Conservation (phyloP, 345 rosid species). For the Kernera saxatilis region DNA sequence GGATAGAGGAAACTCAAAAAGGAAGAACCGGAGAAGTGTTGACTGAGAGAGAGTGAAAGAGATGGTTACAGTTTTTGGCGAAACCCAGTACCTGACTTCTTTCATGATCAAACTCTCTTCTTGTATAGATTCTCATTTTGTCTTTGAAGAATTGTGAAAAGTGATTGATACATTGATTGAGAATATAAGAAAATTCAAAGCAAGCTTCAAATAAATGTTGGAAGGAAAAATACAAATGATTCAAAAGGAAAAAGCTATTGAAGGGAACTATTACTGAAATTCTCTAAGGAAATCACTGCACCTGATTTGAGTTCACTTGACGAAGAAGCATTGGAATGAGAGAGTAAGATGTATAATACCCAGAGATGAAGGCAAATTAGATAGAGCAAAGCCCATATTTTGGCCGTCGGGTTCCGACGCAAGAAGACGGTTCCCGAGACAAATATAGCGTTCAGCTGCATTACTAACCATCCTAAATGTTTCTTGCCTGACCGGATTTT, state of each 20-base stretch:
- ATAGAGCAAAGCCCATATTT: constrained; percentile 62
- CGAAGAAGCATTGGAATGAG: constrained; percentile 39
- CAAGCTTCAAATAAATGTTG: not conserved
- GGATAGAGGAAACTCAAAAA: constrained; percentile 24
- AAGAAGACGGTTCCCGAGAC: constrained; percentile 66
- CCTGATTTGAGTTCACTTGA: constrained; percentile 53
- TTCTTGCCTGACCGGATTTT: constrained; percentile 60
- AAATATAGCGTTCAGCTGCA: constrained; percentile 69
- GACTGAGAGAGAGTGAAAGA: constrained; percentile 20
- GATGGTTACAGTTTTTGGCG: not conserved
- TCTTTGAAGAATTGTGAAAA: constrained; percentile 3
- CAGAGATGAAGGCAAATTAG: constrained; percentile 80
- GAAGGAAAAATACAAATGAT: not conserved
- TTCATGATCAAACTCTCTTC: constrained; percentile 4
- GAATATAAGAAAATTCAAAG: constrained; percentile 7
- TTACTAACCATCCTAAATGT: constrained; percentile 63
- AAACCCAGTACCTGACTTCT: not conserved
- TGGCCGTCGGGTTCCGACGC: constrained; percentile 71
- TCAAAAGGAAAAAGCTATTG: not conserved
- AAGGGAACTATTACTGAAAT: constrained; percentile 49
- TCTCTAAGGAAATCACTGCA: constrained; percentile 69
- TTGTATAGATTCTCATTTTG: constrained; percentile 16
- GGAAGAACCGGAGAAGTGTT: constrained; percentile 5
- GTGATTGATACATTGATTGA: constrained; percentile 13
- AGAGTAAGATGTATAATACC: constrained; percentile 73